phyloP scores from a whole-genome alignment of 768 basidiomycete species.

The Rhodotorula kratochvilovae region DNA sequence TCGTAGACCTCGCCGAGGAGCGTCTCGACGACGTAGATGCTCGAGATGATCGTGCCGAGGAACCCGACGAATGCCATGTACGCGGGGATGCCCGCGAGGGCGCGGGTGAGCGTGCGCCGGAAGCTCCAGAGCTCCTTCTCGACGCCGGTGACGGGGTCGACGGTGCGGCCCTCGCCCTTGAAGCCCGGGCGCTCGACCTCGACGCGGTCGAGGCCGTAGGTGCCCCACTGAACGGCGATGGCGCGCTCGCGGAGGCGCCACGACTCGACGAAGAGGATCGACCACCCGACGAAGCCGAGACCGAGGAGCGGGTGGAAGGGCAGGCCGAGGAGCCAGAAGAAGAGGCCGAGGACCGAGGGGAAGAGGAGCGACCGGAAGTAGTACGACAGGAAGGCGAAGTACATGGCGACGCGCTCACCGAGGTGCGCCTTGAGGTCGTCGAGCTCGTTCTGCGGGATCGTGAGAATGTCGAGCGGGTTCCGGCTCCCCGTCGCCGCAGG shows the following conservation, averaged over 20 bases:
- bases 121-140: slow-evolving; percentile 53
- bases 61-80: slow-evolving; percentile 66
- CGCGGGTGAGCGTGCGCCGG: slow-evolving; percentile 68
- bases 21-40: slow-evolving; percentile 56
- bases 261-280: slow-evolving; percentile 78
- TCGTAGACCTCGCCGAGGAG: slow-evolving; percentile 84
- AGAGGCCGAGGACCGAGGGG: slow-evolving; percentile 65
- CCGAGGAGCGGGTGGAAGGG: slow-evolving; percentile 77
- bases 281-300: slow-evolving; percentile 71
- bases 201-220: slow-evolving; percentile 62
- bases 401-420: slow-evolving; percentile 75
- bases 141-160: slow-evolving; percentile 39
- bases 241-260: slow-evolving; percentile 84
- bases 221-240: slow-evolving; percentile 76
- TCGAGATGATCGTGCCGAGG: slow-evolving; percentile 67
- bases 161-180: slow-evolving; percentile 47
- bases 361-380: slow-evolving; percentile 79
- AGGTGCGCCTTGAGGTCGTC: slow-evolving; percentile 72
- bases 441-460: slow-evolving; percentile 55
- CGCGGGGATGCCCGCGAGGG: slow-evolving; percentile 45
- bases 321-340: slow-evolving; percentile 65
- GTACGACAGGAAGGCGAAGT: slow-evolving; percentile 42
- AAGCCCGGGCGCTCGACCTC: slow-evolving; percentile 67
- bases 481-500: slow-evolving; percentile 44
- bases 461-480: slow-evolving; percentile 56